Conservation (phyloP, 371 early-diverging fungal species). For the Coemansia sp. region DNA sequence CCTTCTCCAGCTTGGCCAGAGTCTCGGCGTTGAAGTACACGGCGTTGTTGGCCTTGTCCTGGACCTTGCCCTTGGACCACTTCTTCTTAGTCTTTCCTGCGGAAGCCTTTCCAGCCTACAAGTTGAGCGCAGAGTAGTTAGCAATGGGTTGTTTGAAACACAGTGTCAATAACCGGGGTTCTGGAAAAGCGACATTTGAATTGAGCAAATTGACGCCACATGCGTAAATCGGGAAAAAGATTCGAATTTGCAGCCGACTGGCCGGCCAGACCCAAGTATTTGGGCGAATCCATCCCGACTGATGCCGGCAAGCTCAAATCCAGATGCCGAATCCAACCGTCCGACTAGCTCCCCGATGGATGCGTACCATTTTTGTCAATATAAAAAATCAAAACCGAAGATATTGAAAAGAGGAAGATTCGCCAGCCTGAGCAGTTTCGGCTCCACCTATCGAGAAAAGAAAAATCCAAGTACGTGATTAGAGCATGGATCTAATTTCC, state of each 20-base stretch:
- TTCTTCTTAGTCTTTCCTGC: constrained; percentile 65
- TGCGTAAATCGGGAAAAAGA: neutral
- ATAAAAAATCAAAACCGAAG: constrained; percentile 7
- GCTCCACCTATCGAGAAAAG: neutral
- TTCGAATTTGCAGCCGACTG: no score
- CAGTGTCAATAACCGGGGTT: neutral
- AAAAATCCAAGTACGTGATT: neutral
- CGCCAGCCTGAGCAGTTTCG: neutral
- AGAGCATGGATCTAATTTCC: neutral
- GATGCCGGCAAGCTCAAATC: constrained; percentile 1
- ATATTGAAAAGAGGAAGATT: constrained; percentile 18
- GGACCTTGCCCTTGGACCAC: constrained; percentile 96
- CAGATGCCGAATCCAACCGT: neutral
- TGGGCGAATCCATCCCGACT: constrained; percentile 3
- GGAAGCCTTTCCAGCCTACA: constrained; percentile 39
- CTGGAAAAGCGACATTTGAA: neutral
- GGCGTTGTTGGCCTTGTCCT: constrained; percentile 97
- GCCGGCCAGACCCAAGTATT: no score
- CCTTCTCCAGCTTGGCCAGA: constrained; percentile 95
- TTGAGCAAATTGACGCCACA: neutral
- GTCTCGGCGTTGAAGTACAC: constrained; percentile 90
- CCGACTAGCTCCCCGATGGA: constrained; percentile 1
- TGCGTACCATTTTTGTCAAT: constrained; percentile 21
- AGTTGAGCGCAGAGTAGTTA: neutral
- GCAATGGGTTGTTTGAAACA: neutral